Conservation (phyloP, 1,284 basidiomycete species). For the Prillingera fragicola region DNA sequence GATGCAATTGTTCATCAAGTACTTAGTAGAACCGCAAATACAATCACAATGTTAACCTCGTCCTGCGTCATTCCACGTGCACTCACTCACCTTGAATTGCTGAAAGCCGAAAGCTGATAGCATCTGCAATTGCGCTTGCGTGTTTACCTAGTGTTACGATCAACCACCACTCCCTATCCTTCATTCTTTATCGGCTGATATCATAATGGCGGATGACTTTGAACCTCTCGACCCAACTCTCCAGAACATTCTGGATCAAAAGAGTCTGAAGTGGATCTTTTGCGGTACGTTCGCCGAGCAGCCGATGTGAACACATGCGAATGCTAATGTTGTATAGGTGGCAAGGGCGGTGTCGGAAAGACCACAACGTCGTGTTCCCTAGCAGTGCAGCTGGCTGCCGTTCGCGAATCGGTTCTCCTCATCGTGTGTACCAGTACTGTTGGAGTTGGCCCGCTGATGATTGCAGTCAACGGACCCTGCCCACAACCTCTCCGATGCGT, state of each 20-base stretch:
- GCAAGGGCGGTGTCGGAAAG: conserved; percentile 89
- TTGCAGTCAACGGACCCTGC: conserved; percentile 93
- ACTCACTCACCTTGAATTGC: too few relatives aligned
- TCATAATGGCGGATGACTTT: conserved; percentile 31
- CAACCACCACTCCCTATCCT: too few relatives aligned
- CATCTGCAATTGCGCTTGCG: too few relatives aligned
- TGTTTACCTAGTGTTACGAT: too few relatives aligned
- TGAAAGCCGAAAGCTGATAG: too few relatives aligned
- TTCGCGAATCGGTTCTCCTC: conserved; percentile 82
- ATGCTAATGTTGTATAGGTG: conserved; percentile 56
- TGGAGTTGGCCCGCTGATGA: neutral
- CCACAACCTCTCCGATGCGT: conserved; percentile 97
- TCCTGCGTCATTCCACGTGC: too few relatives aligned
- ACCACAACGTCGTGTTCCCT: conserved; percentile 93
- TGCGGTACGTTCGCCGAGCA: conserved; percentile 60
- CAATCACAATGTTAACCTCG: too few relatives aligned
- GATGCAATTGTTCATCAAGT: too few relatives aligned
- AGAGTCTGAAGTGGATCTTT: conserved; percentile 88
- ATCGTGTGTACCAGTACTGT: conserved; percentile 60
- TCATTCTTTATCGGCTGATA: too few relatives aligned
- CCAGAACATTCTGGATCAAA: conserved; percentile 84
- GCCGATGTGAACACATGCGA: too few relatives aligned
- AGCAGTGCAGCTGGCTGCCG: conserved; percentile 84
- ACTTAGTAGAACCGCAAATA: too few relatives aligned
- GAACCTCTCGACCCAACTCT: conserved; percentile 64